Evolutionary conservation across 2,329 filamentous ascomycete genomes (phyloP), one percentile per base, ranked within the genome.

Genomic region (Clarireedia paspali): DNA sequence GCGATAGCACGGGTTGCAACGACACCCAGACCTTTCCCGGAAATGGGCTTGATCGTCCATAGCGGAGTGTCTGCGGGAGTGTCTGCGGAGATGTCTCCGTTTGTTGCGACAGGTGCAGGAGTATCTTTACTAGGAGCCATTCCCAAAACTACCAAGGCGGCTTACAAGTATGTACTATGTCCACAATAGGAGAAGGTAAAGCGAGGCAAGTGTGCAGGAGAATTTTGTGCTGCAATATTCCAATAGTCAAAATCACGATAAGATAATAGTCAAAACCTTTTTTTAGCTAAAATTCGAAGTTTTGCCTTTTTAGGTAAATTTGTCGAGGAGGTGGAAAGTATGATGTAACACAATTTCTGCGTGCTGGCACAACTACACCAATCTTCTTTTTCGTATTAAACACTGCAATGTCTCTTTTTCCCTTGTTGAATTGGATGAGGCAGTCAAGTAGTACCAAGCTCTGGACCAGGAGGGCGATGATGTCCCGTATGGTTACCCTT

Each of bases 11-110:
- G 54, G 7, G 50, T 59, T 17, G 64, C 62, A n/a, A 69, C 40
- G 0, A 68, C 56, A 6, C 64, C 65, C 47, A 61, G 57, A 26
- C 63, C 66, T 62, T 67, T 68, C 38, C 62, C 63, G 6, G 61
- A 59, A n/a, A 67, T 59, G 40, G 51, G 24, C 26, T 60, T 46
- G 15, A 64, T 53, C 57, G 39, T 57, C 59, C 57, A 67, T 24
- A 63, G 48, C n/a, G 39, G 36, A 12, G 27, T 50, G 48, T 59
- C 48, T 47, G n/a, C 44, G 14, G 10, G 36, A 12, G 27, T 50
- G 48, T 59, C 48, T 47, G n/a, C 44, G 14, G 10, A 12, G 3
- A 46, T 34, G 27, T 42, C 40, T 14, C 20, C 34, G 10, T 44
- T 54, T 44, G 20, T 4, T 26, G 42, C 52, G 24, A 34, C 30